Evolutionary conservation across 1,284 basidiomycete species (phyloP), one percentile per base, ranked within the genome.

Genomic region (Boletellus deceptivus): DNA sequence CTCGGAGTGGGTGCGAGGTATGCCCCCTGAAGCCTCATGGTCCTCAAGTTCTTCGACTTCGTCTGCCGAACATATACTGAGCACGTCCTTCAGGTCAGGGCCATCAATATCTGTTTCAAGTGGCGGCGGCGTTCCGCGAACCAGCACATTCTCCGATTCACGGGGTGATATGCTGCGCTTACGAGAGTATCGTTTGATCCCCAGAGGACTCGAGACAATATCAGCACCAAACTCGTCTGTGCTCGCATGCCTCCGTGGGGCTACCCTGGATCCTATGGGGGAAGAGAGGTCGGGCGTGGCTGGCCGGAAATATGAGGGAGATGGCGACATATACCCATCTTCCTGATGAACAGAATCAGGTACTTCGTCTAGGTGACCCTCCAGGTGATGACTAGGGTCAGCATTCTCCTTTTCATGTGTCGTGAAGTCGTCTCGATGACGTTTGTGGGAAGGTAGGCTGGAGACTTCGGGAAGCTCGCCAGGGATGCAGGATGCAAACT

Each of bases 301-400:
- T 58, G 67, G 67, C 53, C 75, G 70, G 53, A 73, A 72, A 59
- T 75, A 69, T 44, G 80, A 81, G 50, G 77, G 72, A 14, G 79
- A 73, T 17, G 86, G 86, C 17, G 87, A 88, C 51, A 84, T 72
- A 66, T 90, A 90, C 34, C 88, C 87, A 58, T 87, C 86, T 62
- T 90, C 88, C 68, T 89, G 88, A 60, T 75, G 72, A 33, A 88
- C 49, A 37, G 49, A 34, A 39, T 58, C 60, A 11, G 54, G 55
- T 47, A 50, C 53, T 8, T 67, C 64, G 9, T 63, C 63, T 2
- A 66, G 46, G 46, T 59, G 36, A 24, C 63, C 58, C 18, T 68
- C 69, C 31, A 64, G 50, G 45, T 72, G 68, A 49, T 62, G 58
- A 41, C 65, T 65, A 43, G 63, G 63, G 27, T 72, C 67, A 22